Conservation (phyloP, 2,329 filamentous ascomycete species). For the Neonectria faginata region DNA sequence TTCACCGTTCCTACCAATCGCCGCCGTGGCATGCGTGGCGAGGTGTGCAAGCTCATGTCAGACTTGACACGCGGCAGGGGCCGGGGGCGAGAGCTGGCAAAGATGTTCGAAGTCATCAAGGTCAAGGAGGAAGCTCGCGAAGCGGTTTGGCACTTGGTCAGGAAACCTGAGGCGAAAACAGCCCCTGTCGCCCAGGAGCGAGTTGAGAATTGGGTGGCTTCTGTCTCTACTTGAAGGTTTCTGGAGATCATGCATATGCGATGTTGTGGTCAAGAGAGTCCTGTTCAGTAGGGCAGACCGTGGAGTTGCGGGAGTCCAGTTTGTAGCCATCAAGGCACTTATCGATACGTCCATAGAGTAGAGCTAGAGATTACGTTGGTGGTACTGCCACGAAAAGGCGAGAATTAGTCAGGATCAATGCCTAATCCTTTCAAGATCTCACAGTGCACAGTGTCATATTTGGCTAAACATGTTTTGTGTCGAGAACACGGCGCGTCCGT, state of each 20-base stretch:
- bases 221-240: background rate
- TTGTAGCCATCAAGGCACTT: background rate
- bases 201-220: background rate
- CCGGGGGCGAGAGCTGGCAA: background rate
- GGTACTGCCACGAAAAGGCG: background rate
- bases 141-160: slow-evolving; percentile 13
- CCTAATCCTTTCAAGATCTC: background rate
- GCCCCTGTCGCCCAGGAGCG: background rate
- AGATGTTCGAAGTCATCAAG: slow-evolving; percentile 11
- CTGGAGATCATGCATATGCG: background rate
- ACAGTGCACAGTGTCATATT: background rate
- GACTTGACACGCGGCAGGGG: background rate
- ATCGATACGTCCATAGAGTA: background rate
- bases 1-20: slow-evolving; percentile 5
- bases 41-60: slow-evolving; percentile 14
- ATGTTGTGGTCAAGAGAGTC: background rate
- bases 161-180: background rate
- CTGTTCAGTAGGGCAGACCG: background rate
- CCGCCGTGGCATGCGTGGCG: slow-evolving; percentile 13
- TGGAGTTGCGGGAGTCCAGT: background rate
- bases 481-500: background rate
- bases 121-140: slow-evolving; percentile 23
- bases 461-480: background rate
- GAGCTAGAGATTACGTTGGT: background rate
- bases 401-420: background rate